A percentile compares a stretch with the other conserved stretches of the same genome.
These are phyloP conservation scores for Aspergillus thermomutatus DNA, from an alignment of 2,329 filamentous ascomycete genomes.

Conservation along the genomic window DNA sequence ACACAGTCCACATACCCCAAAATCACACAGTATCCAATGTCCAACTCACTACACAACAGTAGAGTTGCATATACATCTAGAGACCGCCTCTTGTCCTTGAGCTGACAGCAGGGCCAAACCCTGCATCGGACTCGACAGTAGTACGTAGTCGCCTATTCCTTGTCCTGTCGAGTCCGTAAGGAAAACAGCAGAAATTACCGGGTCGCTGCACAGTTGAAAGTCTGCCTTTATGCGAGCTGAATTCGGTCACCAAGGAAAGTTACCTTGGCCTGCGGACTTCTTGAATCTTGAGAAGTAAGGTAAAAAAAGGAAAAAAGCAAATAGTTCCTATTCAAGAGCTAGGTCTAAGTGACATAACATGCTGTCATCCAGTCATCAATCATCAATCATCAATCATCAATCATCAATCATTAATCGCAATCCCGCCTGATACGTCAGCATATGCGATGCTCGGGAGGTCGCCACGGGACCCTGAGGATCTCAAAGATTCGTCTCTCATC, in stretches of 20 bases:
- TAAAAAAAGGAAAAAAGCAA: not conserved
- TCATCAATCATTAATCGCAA: not conserved
- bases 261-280: no score
- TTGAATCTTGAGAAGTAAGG: not conserved
- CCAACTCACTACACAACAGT: not conserved
- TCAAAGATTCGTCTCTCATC: constrained; percentile 80
- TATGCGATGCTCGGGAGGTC: constrained; percentile 71
- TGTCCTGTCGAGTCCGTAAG: not conserved
- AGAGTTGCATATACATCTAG: not conserved
- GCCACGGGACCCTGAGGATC: constrained; percentile 77
- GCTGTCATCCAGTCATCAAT: not conserved
- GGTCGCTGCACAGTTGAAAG: not conserved
- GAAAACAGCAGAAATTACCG: not conserved
- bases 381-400: not conserved
- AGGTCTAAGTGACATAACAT: not conserved
- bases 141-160: not conserved
- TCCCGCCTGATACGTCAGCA: constrained; percentile 50
- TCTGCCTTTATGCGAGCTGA: not conserved
- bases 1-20: not conserved
- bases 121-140: not conserved
- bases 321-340: not conserved
- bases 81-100: not conserved
- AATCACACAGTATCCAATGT: not conserved
- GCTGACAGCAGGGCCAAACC: not conserved
- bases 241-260: not conserved